Evolutionary conservation across 1,284 basidiomycete species (phyloP), one percentile per base, ranked within the genome.

Genomic region (Fomitiporia mediterranea): DNA sequence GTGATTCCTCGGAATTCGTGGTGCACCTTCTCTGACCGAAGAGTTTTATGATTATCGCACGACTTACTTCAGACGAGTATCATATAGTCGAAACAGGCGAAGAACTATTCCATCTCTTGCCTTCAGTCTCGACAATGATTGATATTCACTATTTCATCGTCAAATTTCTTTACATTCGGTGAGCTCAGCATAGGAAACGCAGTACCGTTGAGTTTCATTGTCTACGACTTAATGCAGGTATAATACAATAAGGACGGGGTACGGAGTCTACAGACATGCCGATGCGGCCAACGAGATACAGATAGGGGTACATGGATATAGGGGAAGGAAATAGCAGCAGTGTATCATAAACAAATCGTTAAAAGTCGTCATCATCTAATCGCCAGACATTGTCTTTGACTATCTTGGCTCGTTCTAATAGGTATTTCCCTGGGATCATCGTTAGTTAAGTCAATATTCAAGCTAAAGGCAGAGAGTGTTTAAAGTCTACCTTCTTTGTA

Each of bases 341-440:
- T 2, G 19, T 35, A n/a, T 2, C n/a, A n/a, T n/a, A n/a, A n/a
- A n/a, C n/a, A n/a, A n/a, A 38, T 13, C 13, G 19, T 53, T 40
- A 53, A n/a, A 43, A 42, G 19, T 57, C 56, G 19, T 57, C 56
- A 62, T 85, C 81, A 62, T 85, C 81, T 55, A 86, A 63, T 43
- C 70, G 76, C 90, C 89, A 93, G 25, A 78, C 78, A 65, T 92
- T 92, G 66, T 91, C 86, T 67, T 92, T 92, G 52, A 89, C 73
- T 3, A 93, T 69, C 64, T 81, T 83, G 72, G 90, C 89, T 43
- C 85, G 78, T 67, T 94, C 91, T 40, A 94, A 74, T n/a, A 94
- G 76, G 65, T 86, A 92, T 68, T 92, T 92, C 8, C 88, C 90
- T 91, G 27, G 19, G 27, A 47, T 19, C 2, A 21, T 17, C 19